A percentile compares a stretch with the other conserved stretches of the same genome.
Conservation (phyloP, 148 eudicot species). For the Vaccinium darrowii region DNA sequence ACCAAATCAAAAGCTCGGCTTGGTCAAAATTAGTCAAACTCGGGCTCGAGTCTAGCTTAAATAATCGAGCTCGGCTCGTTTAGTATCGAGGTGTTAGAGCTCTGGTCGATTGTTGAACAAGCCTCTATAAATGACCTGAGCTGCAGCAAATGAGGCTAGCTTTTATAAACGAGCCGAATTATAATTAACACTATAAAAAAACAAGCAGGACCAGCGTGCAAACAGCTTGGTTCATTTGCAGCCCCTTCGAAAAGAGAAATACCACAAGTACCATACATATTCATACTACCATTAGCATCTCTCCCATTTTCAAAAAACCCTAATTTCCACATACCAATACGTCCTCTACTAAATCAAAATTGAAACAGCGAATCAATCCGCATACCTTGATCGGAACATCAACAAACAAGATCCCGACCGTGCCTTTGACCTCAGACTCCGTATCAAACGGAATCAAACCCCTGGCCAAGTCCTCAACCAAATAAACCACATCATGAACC, state of each 20-base stretch:
- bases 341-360: not conserved
- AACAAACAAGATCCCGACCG: slow-evolving; percentile 31
- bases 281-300: not conserved
- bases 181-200: too few relatives aligned
- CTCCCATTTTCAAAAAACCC: not conserved
- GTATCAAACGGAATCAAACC: slow-evolving; percentile 60
- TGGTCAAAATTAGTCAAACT: too few relatives aligned
- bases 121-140: too few relatives aligned
- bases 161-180: too few relatives aligned
- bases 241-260: not conserved
- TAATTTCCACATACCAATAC: not conserved
- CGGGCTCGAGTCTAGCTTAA: too few relatives aligned
- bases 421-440: slow-evolving; percentile 33
- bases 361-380: not conserved
- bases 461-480: slow-evolving; percentile 50
- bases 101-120: too few relatives aligned
- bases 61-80: too few relatives aligned
- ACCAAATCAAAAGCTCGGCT: too few relatives aligned
- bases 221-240: too few relatives aligned
- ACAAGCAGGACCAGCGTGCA: too few relatives aligned
- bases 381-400: slow-evolving; percentile 48
- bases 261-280: not conserved
- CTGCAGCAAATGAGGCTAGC: too few relatives aligned
- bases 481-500: slow-evolving; percentile 50
- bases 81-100: too few relatives aligned